Conservation (phyloP, 768 basidiomycete genomes). For the Agaricus sinodeliciosus region DNA sequence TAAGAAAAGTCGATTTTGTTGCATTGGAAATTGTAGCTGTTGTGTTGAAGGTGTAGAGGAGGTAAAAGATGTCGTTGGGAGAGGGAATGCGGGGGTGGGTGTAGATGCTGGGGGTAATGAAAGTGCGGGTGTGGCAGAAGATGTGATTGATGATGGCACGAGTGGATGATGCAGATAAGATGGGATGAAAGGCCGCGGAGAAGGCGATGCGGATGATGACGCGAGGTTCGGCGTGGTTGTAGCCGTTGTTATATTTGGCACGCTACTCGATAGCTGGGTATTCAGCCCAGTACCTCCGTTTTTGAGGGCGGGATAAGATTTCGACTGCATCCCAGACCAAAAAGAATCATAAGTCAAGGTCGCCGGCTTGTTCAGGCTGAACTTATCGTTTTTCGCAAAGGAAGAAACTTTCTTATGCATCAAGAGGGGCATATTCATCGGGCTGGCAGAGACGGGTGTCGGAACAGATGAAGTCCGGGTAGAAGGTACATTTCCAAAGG, state of each 20-base stretch:
- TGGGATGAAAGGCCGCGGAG: background rate
- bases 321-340: conserved; percentile 8
- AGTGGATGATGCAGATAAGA: background rate
- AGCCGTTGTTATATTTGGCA: too few species aligned
- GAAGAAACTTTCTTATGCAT: background rate
- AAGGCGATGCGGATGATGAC: background rate
- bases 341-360: conserved; percentile 8
- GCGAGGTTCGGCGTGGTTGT: background rate
- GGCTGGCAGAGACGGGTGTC: background rate
- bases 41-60: background rate
- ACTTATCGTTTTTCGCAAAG: conserved; percentile 2
- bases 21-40: background rate
- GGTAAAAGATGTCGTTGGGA: background rate
- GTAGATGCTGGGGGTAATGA: background rate
- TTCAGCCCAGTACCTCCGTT: background rate
- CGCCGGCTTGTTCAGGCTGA: background rate
- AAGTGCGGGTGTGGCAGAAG: background rate
- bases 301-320: conserved; percentile 3
- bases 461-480: background rate
- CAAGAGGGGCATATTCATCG: background rate
- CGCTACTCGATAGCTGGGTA: too few species aligned
- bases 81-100: background rate
- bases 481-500: background rate
- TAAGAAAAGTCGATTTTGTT: background rate
- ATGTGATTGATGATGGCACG: background rate